Evolutionary conservation across 495 filamentous ascomycete species (phyloP).

Genomic region (Penicillium nucicola): DNA sequence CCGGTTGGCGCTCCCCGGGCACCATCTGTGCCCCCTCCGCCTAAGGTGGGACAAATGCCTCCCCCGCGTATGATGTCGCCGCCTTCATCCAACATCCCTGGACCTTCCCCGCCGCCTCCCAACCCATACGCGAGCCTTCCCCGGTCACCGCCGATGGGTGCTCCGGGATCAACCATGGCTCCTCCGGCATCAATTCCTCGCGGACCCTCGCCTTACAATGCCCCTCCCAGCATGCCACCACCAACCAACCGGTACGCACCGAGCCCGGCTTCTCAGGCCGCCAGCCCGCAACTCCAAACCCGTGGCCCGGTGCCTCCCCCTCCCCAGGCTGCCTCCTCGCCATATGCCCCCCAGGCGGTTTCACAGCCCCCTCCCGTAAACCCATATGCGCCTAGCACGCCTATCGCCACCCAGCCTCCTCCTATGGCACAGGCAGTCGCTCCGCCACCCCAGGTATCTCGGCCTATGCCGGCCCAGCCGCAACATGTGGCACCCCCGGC

Average conservation of each 20-base stretch:
- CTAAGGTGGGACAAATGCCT: constrained; percentile 41
- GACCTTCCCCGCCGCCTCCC: constrained; percentile 55
- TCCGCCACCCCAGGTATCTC: constrained; percentile 42
- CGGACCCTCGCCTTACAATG: constrained; percentile 85
- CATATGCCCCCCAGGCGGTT: constrained; percentile 55
- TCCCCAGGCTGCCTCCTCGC: constrained; percentile 50
- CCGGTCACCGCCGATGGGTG: constrained; percentile 31
- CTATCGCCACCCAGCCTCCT: constrained; percentile 37
- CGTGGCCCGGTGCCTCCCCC: constrained; percentile 48
- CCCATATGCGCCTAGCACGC: constrained; percentile 45
- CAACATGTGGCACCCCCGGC: constrained; percentile 45
- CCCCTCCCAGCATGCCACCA: constrained; percentile 70
- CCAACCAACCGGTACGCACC: constrained; percentile 85
- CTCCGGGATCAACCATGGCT: constrained; percentile 26
- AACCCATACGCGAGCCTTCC: constrained; percentile 68
- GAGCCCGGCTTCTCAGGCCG: constrained; percentile 58
- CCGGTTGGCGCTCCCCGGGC: constrained; percentile 40
- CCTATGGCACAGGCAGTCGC: constrained; percentile 38
- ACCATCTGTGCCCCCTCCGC: constrained; percentile 54
- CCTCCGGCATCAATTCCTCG: constrained; percentile 59
- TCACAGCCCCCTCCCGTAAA: constrained; percentile 35
- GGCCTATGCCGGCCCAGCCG: constrained; percentile 51
- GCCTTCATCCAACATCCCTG: constrained; percentile 38
- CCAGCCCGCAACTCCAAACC: constrained; percentile 38
- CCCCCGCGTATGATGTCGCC: constrained; percentile 57